Base-by-base conservation (phyloP, 1,139 yeast genomes). In the Zygoascus hellenicus region DNA sequence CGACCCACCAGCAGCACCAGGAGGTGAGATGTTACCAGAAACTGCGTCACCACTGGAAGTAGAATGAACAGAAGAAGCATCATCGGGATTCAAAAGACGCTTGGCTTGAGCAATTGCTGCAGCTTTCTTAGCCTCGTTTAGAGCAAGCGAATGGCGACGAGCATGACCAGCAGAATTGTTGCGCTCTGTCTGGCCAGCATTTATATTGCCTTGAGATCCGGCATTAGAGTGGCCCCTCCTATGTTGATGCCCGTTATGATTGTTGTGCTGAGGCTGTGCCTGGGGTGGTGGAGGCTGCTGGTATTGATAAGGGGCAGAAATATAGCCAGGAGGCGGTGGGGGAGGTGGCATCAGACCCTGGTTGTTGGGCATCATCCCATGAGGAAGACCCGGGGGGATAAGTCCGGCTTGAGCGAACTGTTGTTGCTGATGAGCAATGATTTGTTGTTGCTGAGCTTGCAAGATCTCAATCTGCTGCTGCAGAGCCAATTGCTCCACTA, bases 51-150 rank as follows among this genome's bases (percentile, higher is more conserved):
- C 47, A 19, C 35, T 30, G 10, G 44, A 32, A 19, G 33, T 17
- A n/a, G 45, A 22, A 17, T 36, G 42, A 28, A 13, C 17, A 1
- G 49, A 36, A 9, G 49, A 41, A 3, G 51, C 39, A 9, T 37
- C 39, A 3, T 42, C 49, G 5, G 42, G 28, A 13, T 47, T 38
- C 29, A 28, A 61, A 47, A 29, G 57, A 45, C 69, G 62, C 46
- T 63, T 60, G 2, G 83, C 81, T 65, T 88, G 96, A 44, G 89
- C 90, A 59, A 80, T 80, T 7, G 96, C 96, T 13, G 98, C 98
- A 3, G 97, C 97, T 57, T 84, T 83, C 59, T 87, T 90, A n/a
- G 98, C 98, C 66, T 92, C 98, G 50, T 83, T 83, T 50, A 92
- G 72, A 1, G 96, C 97, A 52, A 92, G 70, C 0, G 97, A 89